phyloP scores from a whole-genome alignment of 2,329 filamentous ascomycete genomes.

The Botrytis elliptica region DNA sequence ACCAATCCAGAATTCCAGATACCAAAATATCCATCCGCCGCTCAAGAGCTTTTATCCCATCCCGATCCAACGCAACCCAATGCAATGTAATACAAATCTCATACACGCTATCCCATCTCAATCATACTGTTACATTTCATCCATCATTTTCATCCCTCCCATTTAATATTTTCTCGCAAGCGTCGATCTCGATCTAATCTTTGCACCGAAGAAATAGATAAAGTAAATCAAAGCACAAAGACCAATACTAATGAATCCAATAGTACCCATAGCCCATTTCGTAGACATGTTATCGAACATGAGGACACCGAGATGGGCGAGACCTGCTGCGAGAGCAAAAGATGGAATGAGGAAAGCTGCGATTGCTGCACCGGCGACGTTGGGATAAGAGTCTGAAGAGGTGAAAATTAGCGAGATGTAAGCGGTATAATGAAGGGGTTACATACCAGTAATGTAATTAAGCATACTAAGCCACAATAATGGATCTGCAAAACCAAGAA shows the following conservation, averaged over 20 bases:
- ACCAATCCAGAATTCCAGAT: neutral
- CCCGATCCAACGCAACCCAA: neutral
- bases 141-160: neutral
- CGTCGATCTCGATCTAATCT: conserved; percentile 10
- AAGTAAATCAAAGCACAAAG: conserved; percentile 44
- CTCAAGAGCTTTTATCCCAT: neutral
- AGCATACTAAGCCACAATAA: conserved; percentile 47
- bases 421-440: neutral
- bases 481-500: conserved; percentile 45
- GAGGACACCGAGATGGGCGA: conserved; percentile 42
- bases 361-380: conserved; percentile 44
- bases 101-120: neutral
- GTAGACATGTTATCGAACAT: conserved; percentile 41
- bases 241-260: conserved; percentile 44
- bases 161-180: conserved; percentile 17
- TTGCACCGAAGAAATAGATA: conserved; percentile 40
- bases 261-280: conserved; percentile 44
- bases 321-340: conserved; percentile 44
- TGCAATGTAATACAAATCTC: neutral
- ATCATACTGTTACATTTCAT: neutral
- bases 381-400: conserved; percentile 42
- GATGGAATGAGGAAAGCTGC: conserved; percentile 46
- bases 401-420: conserved; percentile 1
- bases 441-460: conserved; percentile 39
- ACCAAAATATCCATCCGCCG: neutral